Conservation (phyloP, 306 rosid genomes). For the Malus domestica region DNA sequence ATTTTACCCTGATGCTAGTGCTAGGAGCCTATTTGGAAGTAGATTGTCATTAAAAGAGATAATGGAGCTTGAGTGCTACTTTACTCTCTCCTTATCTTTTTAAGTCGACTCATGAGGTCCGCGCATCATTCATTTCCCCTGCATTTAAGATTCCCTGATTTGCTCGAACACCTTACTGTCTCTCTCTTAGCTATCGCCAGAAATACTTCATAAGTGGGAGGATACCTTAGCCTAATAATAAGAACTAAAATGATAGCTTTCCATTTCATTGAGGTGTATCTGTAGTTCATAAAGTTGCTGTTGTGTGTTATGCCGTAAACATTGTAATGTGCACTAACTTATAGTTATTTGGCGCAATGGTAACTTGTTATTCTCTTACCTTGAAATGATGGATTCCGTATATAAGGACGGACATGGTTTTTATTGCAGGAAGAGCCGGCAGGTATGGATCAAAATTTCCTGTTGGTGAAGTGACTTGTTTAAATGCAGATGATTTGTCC, state of each 20-base stretch:
- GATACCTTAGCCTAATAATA: not conserved
- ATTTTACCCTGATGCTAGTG: not conserved
- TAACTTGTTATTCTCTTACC: not conserved
- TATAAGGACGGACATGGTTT: conserved; percentile 22
- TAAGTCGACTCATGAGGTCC: not conserved
- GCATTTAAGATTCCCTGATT: not conserved
- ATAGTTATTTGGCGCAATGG: not conserved
- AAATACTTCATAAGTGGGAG: not conserved
- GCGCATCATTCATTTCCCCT: not conserved
- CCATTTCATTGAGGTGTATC: not conserved
- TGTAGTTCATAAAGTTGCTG: not conserved
- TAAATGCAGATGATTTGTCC: conserved; percentile 54
- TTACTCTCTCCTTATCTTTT: not conserved
- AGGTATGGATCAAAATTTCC: conserved; percentile 87
- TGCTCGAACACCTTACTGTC: not conserved
- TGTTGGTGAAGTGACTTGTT: conserved; percentile 79
- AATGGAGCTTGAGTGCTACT: not conserved
- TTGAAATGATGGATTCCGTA: not conserved
- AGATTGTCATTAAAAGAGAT: too few relatives aligned
- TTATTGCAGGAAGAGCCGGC: conserved; percentile 86
- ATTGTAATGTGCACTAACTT: not conserved
- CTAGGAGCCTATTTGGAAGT: not conserved
- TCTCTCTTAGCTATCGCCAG: not conserved
- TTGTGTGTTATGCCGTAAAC: not conserved
- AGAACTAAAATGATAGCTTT: not conserved